Base-by-base conservation (phyloP, 345 rosid genomes). In the Abelmoschus esculentus region DNA sequence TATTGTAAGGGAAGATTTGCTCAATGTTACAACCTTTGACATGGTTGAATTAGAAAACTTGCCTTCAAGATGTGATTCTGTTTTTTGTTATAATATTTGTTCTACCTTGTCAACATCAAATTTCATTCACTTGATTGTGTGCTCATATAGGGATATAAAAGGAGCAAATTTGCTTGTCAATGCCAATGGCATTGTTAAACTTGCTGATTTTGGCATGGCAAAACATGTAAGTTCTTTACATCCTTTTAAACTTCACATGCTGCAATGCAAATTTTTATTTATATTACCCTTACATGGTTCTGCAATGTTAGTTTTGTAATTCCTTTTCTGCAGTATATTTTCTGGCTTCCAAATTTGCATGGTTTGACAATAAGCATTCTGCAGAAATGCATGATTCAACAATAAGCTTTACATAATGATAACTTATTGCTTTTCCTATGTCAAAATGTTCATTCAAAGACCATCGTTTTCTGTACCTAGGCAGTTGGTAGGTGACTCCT, bases 201-300 rank as follows among this genome's bases (percentile, higher is more conserved):
- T 89, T 70, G 89, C 91, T 44, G 91, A 89, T 75, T 89, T 89
- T 82, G 95, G 95, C 67, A 80, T 81, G 91, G 95, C 95, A 69
- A 89, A 89, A 74, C 89, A 81, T 80, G 91, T 89, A 70, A 83
- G 89, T 71, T 31, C 61, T 60, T 3, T 7, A 47, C 69, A 46
- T 50, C 50, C 69, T 50, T 61, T 19, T 66, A 29, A n/a, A 56
- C 11, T 47, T 46, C 60, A 56, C 47, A 29, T 12, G 17, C 2
- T 13, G 1, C 26, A 5, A 18, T 42, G 59, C 18, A 15, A 57
- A 36, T 19, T 61, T 36, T 34, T 70, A 7, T 64, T 6, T 19
- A 18, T 10, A 1, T 12, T 15, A 11, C 61, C 14, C 6, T 61
- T 34, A 28, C 52, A 22, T 64, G 67, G 55, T 66, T 66, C 67